These are phyloP conservation scores for Penicillium sclerotiorum DNA, from an alignment of 2,329 filamentous ascomycete species.

Conservation along the genomic window DNA sequence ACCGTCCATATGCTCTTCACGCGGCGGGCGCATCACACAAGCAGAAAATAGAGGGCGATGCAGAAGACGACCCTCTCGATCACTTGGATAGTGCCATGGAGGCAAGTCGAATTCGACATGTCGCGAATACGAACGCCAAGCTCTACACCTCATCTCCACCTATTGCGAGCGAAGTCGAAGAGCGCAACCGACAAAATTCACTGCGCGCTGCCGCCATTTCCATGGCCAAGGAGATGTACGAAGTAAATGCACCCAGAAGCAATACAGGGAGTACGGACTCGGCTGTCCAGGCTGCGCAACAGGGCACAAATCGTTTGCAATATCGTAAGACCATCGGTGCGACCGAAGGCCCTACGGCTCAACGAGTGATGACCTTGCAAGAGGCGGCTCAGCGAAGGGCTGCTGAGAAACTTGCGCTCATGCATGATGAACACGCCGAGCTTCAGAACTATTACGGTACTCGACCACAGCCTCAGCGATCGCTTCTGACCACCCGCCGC, in stretches of 20 bases:
- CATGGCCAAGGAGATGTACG: conserved; percentile 89
- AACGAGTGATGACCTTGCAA: conserved; percentile 61
- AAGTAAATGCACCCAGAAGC: conserved; percentile 52
- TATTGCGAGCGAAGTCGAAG: conserved; percentile 71
- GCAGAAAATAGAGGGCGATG: conserved; percentile 39
- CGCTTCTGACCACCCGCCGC: conserved; percentile 58
- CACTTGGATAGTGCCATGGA: conserved; percentile 50
- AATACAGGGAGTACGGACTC: conserved; percentile 17
- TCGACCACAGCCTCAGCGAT: conserved; percentile 48
- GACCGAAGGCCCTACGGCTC: conserved; percentile 26
- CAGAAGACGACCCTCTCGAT: conserved; percentile 50
- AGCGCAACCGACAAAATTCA: conserved; percentile 70
- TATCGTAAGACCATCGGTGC: conserved; percentile 35
- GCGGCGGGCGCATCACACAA: conserved; percentile 71
- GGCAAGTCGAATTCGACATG: conserved; percentile 64
- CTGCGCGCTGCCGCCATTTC: conserved; percentile 81
- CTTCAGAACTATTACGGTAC: conserved; percentile 78
- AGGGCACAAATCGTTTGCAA: conserved; percentile 35
- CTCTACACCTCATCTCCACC: conserved; percentile 80
- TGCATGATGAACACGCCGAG: conserved; percentile 70
- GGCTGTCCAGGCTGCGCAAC: conserved; percentile 35
- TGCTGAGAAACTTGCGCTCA: conserved; percentile 76
- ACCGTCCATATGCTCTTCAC: conserved; percentile 62
- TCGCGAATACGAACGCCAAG: conserved; percentile 69
- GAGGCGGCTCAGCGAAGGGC: conserved; percentile 86